Percentiles rank a stretch among this genome's conserved stretches.
These are phyloP conservation scores for Tylopilus sp. DNA, from an alignment of 768 basidiomycete species.

Conservation along the genomic window DNA sequence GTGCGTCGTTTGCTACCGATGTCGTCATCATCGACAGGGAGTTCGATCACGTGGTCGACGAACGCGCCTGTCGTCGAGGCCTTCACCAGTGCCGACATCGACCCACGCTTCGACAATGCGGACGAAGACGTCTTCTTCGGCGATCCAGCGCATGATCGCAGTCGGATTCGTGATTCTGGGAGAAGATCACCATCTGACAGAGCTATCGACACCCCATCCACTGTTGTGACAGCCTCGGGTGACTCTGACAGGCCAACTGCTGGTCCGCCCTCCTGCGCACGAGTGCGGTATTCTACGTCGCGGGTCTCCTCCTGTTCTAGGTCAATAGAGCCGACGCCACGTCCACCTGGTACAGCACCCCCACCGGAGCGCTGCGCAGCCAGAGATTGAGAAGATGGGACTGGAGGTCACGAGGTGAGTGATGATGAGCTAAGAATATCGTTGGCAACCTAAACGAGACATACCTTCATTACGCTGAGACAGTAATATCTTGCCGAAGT, in stretches of 20 bases:
- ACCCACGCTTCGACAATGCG: not conserved
- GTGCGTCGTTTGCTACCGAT: not conserved
- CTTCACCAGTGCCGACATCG: not conserved
- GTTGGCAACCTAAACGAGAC: not conserved
- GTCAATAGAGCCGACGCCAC: constrained; percentile 24
- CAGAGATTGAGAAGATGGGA: constrained; percentile 4
- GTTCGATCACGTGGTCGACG: constrained; percentile 22
- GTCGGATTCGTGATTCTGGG: not conserved
- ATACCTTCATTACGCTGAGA: too few relatives aligned
- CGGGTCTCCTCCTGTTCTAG: constrained; percentile 21
- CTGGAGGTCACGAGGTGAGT: not conserved
- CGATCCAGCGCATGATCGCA: constrained; percentile 7
- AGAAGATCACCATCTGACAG: not conserved
- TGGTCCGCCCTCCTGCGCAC: not conserved
- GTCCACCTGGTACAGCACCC: constrained; percentile 30
- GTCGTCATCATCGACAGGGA: constrained; percentile 16
- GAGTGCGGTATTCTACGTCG: constrained; percentile 12
- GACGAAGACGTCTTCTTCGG: constrained; percentile 10
- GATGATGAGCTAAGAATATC: not conserved
- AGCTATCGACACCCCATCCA: constrained; percentile 1
- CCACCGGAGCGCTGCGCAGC: constrained; percentile 8
- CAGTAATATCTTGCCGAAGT: too few relatives aligned
- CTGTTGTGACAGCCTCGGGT: not conserved
- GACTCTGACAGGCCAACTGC: not conserved
- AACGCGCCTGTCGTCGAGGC: constrained; percentile 10